Evolutionary conservation across 495 filamentous ascomycete species (phyloP).

Genomic region (Mytilinidion resinicola): DNA sequence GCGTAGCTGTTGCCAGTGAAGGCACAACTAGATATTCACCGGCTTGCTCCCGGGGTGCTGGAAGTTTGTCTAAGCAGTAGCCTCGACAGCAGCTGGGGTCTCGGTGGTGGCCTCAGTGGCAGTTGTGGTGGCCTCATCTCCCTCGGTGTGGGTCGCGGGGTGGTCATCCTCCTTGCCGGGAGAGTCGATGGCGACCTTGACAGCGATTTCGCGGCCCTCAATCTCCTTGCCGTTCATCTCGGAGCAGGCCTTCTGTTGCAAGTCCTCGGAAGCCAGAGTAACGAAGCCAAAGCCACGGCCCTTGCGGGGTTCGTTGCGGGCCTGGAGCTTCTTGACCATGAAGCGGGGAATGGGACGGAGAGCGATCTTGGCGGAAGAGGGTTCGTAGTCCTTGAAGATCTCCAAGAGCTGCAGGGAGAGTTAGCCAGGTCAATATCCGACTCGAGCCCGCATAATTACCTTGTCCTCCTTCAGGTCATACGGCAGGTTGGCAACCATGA

Average conservation of each 20-base stretch:
- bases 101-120: slow-evolving; percentile 31
- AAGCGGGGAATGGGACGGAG: slow-evolving; percentile 97
- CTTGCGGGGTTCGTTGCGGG: slow-evolving; percentile 96
- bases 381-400: slow-evolving; percentile 83
- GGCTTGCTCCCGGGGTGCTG: slow-evolving; percentile 5
- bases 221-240: slow-evolving; percentile 99
- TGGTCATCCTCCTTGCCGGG: slow-evolving; percentile 96
- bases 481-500: slow-evolving; percentile 98
- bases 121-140: slow-evolving; percentile 19
- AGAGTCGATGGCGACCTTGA: slow-evolving; percentile 99
- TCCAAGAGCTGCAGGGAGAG: slow-evolving; percentile 71
- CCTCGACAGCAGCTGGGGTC: slow-evolving; percentile 15
- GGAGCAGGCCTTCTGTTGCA: slow-evolving; percentile 89
- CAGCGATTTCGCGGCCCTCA: slow-evolving; percentile 96
- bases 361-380: slow-evolving; percentile 92
- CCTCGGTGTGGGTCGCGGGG: slow-evolving; percentile 30
- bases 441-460: slow-evolving; percentile 46
- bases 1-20: slow-evolving; percentile 3
- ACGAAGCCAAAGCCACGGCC: slow-evolving; percentile 99
- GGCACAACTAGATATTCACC: slow-evolving; percentile 1
- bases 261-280: slow-evolving; percentile 86
- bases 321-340: slow-evolving; percentile 99
- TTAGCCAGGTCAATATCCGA: slow-evolving; percentile 36
- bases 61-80: slow-evolving; percentile 22
- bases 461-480: slow-evolving; percentile 97